Evolutionary conservation across 176 grass and related monocot genomes (phyloP).

Genomic region (Hyparrhenia diplandra): DNA sequence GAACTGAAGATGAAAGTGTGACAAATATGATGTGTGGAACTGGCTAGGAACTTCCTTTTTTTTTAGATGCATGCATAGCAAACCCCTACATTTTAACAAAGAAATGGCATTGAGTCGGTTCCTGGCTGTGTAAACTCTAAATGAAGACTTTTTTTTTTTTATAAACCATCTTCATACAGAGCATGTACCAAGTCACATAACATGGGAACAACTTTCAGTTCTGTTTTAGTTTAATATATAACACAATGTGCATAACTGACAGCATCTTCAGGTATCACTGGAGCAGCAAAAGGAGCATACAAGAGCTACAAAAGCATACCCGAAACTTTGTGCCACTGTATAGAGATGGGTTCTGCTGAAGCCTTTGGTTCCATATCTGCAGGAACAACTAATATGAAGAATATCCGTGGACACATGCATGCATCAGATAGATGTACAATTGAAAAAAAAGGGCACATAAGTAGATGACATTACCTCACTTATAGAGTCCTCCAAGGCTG

Average conservation of each 20-base stretch:
- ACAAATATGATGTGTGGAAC: background rate
- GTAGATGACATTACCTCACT: constrained; percentile 36
- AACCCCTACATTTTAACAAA: background rate
- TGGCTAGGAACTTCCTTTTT: background rate
- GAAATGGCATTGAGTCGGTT: background rate
- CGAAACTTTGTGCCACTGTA: constrained; percentile 76
- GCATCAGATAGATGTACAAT: background rate
- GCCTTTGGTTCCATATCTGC: constrained; percentile 69
- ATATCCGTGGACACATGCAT: background rate
- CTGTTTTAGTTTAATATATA: background rate
- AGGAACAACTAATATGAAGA: background rate
- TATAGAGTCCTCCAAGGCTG: constrained; percentile 61
- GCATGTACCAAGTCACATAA: background rate
- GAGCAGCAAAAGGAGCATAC: background rate
- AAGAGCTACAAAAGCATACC: constrained; percentile 31
- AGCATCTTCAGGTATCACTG: background rate
- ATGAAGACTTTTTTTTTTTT: background rate
- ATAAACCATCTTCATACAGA: background rate
- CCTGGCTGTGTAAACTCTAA: background rate
- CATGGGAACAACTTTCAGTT: background rate
- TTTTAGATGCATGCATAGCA: background rate
- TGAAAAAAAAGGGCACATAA: too few relatives aligned
- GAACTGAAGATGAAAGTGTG: background rate
- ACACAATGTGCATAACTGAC: background rate
- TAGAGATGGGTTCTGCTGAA: constrained; percentile 51